These are phyloP conservation scores for Trichophyton mentagrophytes DNA, from an alignment of 2,329 filamentous ascomycete genomes.

Conservation along the genomic window DNA sequence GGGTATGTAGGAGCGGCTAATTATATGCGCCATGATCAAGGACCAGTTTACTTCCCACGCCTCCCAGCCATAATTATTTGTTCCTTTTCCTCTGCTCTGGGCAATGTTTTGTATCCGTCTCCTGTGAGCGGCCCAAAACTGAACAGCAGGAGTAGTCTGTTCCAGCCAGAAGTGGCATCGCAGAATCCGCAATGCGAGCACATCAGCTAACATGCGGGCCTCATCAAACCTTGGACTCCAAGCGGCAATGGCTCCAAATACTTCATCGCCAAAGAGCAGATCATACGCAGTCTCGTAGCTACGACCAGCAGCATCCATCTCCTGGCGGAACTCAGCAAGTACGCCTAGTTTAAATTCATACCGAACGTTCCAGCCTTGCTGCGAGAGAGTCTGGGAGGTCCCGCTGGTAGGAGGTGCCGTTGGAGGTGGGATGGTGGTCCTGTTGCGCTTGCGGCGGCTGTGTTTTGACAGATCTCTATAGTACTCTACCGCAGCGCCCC, in stretches of 20 bases:
- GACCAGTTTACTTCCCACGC: conserved; percentile 79
- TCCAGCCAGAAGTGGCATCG: conserved; percentile 71
- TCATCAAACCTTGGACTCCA: conserved; percentile 90
- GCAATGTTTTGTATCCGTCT: conserved; percentile 62
- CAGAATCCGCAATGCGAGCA: conserved; percentile 65
- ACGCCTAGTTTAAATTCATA: conserved; percentile 91
- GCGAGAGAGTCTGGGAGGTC: conserved; percentile 72
- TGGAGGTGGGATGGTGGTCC: conserved; percentile 64
- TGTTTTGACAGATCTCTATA: conserved; percentile 92
- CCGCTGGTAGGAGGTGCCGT: conserved; percentile 71
- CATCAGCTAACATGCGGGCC: conserved; percentile 73
- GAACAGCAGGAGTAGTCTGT: conserved; percentile 65
- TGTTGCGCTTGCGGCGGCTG: conserved; percentile 71
- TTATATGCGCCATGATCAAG: conserved; percentile 47
- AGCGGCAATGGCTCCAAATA: conserved; percentile 76
- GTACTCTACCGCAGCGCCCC: conserved; percentile 69
- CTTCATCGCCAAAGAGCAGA: conserved; percentile 63
- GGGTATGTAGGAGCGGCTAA: conserved; percentile 37
- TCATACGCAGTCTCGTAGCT: conserved; percentile 85
- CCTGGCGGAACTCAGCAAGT: conserved; percentile 84
- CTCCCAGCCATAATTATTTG: conserved; percentile 81
- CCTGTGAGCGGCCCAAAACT: conserved; percentile 67
- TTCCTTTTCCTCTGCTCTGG: conserved; percentile 71
- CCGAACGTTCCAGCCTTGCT: conserved; percentile 79
- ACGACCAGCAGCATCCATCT: conserved; percentile 74